A percentile compares a stretch with the other conserved stretches of the same genome.
These are phyloP conservation scores for Plasmopara viticola DNA, from an alignment of 352 stramenopile species.

Conservation along the genomic window DNA sequence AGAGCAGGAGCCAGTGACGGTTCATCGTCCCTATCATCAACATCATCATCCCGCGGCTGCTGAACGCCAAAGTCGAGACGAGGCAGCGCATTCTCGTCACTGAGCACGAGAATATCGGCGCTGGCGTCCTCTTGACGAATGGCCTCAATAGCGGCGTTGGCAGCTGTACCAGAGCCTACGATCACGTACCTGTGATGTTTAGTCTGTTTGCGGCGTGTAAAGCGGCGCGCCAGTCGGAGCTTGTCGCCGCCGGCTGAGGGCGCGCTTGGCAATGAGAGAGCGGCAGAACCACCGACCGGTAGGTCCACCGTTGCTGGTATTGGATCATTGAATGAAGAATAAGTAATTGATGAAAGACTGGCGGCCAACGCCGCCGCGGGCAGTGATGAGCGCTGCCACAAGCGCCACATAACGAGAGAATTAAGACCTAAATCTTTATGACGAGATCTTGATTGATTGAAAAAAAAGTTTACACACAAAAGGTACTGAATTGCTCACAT, in stretches of 20 bases:
- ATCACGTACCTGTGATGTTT: conserved; percentile 88
- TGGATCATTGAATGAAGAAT: conserved; percentile 9
- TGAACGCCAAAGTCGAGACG: conserved; percentile 40
- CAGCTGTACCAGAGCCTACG: conserved; percentile 80
- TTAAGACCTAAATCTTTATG: no score
- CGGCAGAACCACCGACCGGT: background rate
- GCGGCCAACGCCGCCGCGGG: conserved; percentile 6
- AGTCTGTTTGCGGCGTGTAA: conserved; percentile 62
- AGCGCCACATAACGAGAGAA: conserved; percentile 8
- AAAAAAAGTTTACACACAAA: no score
- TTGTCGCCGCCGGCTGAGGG: conserved; percentile 12
- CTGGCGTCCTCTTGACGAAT: conserved; percentile 74
- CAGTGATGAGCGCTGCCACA: conserved; percentile 5
- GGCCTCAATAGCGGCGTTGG: conserved; percentile 87
- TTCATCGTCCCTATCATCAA: conserved; percentile 14
- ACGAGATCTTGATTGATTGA: no score
- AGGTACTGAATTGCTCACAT: no score
- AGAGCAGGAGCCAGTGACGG: conserved; percentile 44
- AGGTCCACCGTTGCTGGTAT: conserved; percentile 1
- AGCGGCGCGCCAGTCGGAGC: conserved; percentile 32
- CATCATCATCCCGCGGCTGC: conserved; percentile 5
- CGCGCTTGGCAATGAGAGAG: background rate
- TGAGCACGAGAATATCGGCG: conserved; percentile 87
- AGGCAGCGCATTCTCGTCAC: conserved; percentile 64
- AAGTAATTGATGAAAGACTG: background rate